Evolutionary conservation across 768 basidiomycete genomes (phyloP), one percentile per base, ranked within the genome.

Genomic region (Asterophora lycoperdoides): DNA sequence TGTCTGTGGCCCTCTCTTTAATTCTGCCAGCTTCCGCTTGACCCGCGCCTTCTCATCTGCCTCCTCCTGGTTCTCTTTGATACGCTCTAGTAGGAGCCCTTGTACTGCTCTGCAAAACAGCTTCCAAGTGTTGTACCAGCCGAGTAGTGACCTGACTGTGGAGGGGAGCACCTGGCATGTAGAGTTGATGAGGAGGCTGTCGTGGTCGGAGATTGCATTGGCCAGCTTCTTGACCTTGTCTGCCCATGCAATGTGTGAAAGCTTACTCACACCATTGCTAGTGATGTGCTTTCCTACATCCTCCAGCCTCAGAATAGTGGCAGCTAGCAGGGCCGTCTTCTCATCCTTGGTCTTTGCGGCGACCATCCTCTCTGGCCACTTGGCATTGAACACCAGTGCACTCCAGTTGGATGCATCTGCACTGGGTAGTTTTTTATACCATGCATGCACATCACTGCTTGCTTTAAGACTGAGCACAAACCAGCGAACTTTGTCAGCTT

Each of bases 231-330:
- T 45, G 0, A 64, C 28, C 30, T 54, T 55, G 48, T 60, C 44
- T 3, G 60, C 62, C 59, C 60, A 64, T 9, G 51, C 53, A 4
- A 62, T 45, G 35, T 64, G 59, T 8, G 55, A 38, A 8, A 48
- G 56, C 35, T 50, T 58, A 39, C 62, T 58, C 6, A 50, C 42
- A 1, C 59, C 57, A 13, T 53, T 44, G 6, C 35, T 53, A 2
- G 52, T 54, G 8, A 55, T 55, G 30, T 43, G 48, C 44, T 51
- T 59, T 33, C 56, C 54, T 17, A 60, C 18, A 1, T 56, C 43
- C 23, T 48, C 40, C 18, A 46, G 44, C 41, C 30, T 49, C 32
- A 58, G 18, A 42, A 48, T 52, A 3, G 52, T 33, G 8, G 32
- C 42, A 5, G 17, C 42, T 8, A 63, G 28, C 28, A 32, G 13